A percentile compares a stretch with the other conserved stretches of the same genome.
phyloP scores from a whole-genome alignment of 2,329 filamentous ascomycete genomes.

The Aureobasidium sp. region DNA sequence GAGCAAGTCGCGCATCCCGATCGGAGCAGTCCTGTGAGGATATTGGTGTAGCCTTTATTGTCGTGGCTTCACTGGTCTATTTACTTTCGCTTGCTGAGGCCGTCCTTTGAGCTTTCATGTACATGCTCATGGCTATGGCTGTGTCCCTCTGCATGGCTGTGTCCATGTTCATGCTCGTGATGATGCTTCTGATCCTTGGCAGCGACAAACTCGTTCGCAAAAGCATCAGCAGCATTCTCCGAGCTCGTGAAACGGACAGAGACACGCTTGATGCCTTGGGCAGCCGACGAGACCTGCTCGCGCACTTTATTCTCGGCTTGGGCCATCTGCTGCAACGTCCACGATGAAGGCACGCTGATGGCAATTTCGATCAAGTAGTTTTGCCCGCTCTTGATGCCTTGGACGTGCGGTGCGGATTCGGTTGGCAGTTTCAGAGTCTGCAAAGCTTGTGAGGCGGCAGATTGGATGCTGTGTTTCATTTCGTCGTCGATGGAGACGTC shows the following conservation, averaged over 20 bases:
- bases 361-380: constrained; percentile 93
- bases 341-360: constrained; percentile 67
- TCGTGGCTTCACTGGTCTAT: too few relatives aligned
- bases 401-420: constrained; percentile 38
- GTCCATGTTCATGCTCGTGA: constrained; percentile 24
- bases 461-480: constrained; percentile 63
- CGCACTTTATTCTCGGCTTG: constrained; percentile 68
- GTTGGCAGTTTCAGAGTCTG: constrained; percentile 21
- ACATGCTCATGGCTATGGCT: constrained; percentile 9
- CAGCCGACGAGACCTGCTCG: constrained; percentile 63
- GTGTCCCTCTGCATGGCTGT: constrained; percentile 17
- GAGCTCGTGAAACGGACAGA: constrained; percentile 75
- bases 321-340: constrained; percentile 65
- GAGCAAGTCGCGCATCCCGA: too few relatives aligned
- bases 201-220: constrained; percentile 62
- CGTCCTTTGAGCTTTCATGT: neutral
- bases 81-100: constrained; percentile 10
- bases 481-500: constrained; percentile 85
- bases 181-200: constrained; percentile 21
- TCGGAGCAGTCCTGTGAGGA: too few relatives aligned
- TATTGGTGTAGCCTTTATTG: too few relatives aligned
- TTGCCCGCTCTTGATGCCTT: constrained; percentile 90
- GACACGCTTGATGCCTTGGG: constrained; percentile 77
- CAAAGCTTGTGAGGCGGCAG: constrained; percentile 56
- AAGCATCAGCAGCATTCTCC: constrained; percentile 49